phyloP scores from a whole-genome alignment of 129 eudicot species.

The Saussurea involucrata region DNA sequence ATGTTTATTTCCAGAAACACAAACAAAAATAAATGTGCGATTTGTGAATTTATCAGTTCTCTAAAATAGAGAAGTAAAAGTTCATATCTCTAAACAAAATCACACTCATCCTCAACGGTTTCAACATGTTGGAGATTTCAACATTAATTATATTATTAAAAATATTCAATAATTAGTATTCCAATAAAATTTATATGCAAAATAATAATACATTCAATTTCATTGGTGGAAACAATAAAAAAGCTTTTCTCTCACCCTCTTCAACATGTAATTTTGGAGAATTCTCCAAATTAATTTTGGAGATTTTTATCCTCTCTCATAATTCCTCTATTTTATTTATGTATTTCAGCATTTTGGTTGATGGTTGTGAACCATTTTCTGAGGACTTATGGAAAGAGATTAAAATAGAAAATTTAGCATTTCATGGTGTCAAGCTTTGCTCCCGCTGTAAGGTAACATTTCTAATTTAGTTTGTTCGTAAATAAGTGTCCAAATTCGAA shows the following conservation, averaged over 20 bases:
- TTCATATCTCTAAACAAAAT: too few relatives aligned
- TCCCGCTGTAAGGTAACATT: slow-evolving; percentile 72
- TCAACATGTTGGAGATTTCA: too few relatives aligned
- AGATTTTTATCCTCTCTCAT: not conserved
- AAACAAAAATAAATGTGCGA: too few relatives aligned
- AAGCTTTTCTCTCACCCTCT: not conserved
- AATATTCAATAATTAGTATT: not conserved
- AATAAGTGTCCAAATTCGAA: too few relatives aligned
- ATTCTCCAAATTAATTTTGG: not conserved
- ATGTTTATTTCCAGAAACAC: too few relatives aligned
- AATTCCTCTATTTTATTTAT: not conserved
- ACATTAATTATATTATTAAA: too few relatives aligned
- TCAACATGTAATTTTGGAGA: not conserved
- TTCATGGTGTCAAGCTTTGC: slow-evolving; percentile 69
- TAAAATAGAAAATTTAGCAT: slow-evolving; percentile 40
- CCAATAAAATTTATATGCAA: not conserved
- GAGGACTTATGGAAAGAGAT: slow-evolving; percentile 88
- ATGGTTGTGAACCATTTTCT: slow-evolving; percentile 75
- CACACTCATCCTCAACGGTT: too few relatives aligned
- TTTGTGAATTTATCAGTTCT: too few relatives aligned
- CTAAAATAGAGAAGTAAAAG: too few relatives aligned
- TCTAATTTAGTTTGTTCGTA: too few relatives aligned
- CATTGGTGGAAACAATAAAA: not conserved
- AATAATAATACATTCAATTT: not conserved
- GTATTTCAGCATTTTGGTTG: slow-evolving; percentile 62